A percentile compares a stretch with the other conserved stretches of the same genome.
phyloP scores from a whole-genome alignment of 305 asterid genomes.

The Caryopteris hybrid region DNA sequence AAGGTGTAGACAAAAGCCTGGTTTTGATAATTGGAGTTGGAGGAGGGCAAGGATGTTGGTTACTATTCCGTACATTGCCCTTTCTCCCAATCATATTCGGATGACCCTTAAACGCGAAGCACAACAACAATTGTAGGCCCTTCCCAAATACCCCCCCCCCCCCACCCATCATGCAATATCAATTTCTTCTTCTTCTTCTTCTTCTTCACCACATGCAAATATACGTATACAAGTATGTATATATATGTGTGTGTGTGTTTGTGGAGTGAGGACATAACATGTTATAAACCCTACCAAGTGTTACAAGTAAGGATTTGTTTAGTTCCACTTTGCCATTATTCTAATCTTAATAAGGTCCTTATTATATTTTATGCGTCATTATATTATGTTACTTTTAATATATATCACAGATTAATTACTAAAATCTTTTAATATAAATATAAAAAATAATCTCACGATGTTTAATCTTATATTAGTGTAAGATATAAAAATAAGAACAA shows the following conservation, averaged over 20 bases:
- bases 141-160: slow-evolving; percentile 25
- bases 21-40: slow-evolving; percentile 40
- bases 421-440: too few relatives aligned
- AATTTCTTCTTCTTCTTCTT: slow-evolving; percentile 29
- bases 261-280: too few relatives aligned
- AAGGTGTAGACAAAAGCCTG: slow-evolving; percentile 35
- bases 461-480: too few relatives aligned
- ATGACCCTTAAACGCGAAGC: slow-evolving; percentile 33
- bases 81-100: slow-evolving; percentile 39
- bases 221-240: not conserved
- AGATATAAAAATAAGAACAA: too few relatives aligned
- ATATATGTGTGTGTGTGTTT: not conserved
- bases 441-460: too few relatives aligned
- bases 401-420: too few relatives aligned
- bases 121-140: slow-evolving; percentile 44
- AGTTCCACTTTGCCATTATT: too few relatives aligned
- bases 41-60: slow-evolving; percentile 49
- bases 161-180: slow-evolving; percentile 26
- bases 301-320: too few relatives aligned
- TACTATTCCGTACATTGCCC: slow-evolving; percentile 46
- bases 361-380: too few relatives aligned
- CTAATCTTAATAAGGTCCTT: too few relatives aligned
- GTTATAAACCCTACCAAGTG: too few relatives aligned
- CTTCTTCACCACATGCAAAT: not conserved
- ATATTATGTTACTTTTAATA: too few relatives aligned